phyloP scores from a whole-genome alignment of 768 basidiomycete species.

The Rhizopogon vulgaris region DNA sequence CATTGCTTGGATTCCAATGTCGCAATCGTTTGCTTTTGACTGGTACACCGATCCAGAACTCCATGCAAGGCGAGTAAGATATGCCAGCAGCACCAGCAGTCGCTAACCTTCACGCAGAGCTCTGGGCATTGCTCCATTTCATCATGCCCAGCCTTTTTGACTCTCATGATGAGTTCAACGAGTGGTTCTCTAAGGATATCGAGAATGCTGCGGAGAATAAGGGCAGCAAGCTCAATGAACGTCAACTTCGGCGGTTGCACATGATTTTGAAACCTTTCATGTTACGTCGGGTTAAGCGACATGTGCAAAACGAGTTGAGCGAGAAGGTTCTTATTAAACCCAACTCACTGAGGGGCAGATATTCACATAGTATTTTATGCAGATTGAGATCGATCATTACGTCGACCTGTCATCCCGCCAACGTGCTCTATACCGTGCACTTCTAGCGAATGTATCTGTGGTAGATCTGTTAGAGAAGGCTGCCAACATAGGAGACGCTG shows the following conservation, averaged over 20 bases:
- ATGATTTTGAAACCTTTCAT: constrained; percentile 99
- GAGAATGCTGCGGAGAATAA: constrained; percentile 93
- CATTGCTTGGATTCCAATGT: constrained; percentile 90
- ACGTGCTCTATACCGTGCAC: constrained; percentile 79
- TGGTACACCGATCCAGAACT: constrained; percentile 98
- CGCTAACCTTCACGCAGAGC: constrained; percentile 45
- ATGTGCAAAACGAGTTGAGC: constrained; percentile 99
- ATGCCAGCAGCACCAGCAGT: neutral
- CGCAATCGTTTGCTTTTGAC: constrained; percentile 92
- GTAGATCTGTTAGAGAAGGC: constrained; percentile 92
- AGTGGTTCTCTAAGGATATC: constrained; percentile 99
- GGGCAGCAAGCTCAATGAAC: constrained; percentile 86
- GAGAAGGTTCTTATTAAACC: constrained; percentile 67
- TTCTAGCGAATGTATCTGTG: constrained; percentile 91
- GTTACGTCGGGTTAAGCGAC: constrained; percentile 92
- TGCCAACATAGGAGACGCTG: constrained; percentile 82
- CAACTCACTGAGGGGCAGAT: constrained; percentile 63
- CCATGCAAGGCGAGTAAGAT: constrained; percentile 81
- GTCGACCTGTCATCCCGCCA: constrained; percentile 94
- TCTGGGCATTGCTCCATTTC: constrained; percentile 98
- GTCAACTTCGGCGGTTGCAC: constrained; percentile 90
- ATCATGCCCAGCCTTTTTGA: constrained; percentile 99
- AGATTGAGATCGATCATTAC: constrained; percentile 96
- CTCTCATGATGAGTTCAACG: constrained; percentile 98
- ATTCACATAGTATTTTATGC: constrained; percentile 69